Base-by-base conservation (phyloP, 2,329 filamentous ascomycete species). In the Calonectria honghensis region DNA sequence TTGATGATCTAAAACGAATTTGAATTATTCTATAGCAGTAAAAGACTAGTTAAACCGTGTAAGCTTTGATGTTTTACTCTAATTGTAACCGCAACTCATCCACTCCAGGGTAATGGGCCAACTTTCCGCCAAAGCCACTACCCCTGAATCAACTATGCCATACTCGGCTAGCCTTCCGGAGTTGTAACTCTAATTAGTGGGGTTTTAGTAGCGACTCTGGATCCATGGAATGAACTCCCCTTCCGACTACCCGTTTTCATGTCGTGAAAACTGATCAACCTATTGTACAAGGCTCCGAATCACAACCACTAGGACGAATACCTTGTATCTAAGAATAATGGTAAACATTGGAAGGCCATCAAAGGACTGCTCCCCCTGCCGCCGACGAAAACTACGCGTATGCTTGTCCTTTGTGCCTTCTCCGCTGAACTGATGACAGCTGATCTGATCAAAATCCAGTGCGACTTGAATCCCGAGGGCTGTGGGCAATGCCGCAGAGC, bases 401-500 rank as follows among this genome's bases (percentile, higher is more conserved):
- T 10, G 41, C n/a, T 6, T 24, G 7, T 10, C 35, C 10, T 16
- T 27, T 59, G 32, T 35, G 32, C 32, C 7, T n/a, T 27, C 18
- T 9, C 27, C 31, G 61, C 24, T 14, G 20, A 29, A 61, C 24
- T 24, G 7, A 6, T 27, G 65, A 6, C 32, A 24, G 32, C 54
- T 50, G 10, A 61, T 37, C 16, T 24, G n/a, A 35, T 6, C 9
- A 9, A 11, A 37, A 37, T 6, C 27, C 18, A 63, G 68, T 70
- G 68, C 31, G 68, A 70, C n/a, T 16, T 70, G 2, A n/a, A 48
- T 1, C 54, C 41, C 20, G 57, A 63, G n/a, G 70, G 74, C 41
- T 81, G 80, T 37, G 80, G 80, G 24, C 80, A 82, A 63, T 82
- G 81, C 57, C 37, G 66, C 4, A 74, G 81, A 20, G 80, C 79